phyloP scores from a whole-genome alignment of 2,329 filamentous ascomycete genomes.

The Elsinoe australis region DNA sequence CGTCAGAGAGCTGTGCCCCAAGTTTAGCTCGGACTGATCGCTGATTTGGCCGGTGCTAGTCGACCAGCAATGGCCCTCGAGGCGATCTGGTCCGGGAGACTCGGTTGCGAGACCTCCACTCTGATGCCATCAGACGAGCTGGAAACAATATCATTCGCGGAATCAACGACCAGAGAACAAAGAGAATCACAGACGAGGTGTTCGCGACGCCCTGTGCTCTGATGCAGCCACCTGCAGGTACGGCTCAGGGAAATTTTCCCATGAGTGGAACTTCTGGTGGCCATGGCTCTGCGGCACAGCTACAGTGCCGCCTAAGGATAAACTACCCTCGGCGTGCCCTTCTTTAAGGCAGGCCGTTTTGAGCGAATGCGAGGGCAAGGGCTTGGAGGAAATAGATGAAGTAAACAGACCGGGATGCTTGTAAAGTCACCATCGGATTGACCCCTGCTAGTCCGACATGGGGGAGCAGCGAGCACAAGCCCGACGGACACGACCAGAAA shows the following conservation, averaged over 20 bases:
- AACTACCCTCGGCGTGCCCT: too few species aligned
- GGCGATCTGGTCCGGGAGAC: background rate
- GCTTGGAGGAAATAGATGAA: too few species aligned
- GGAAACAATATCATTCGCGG: background rate
- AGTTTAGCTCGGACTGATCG: conserved; percentile 5
- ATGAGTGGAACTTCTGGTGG: conserved; percentile 1
- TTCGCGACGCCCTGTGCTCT: conserved; percentile 9
- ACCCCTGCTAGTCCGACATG: too few species aligned
- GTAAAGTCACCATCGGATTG: too few species aligned
- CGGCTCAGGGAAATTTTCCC: conserved; percentile 2
- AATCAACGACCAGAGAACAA: background rate
- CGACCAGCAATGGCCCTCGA: conserved; percentile 11
- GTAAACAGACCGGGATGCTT: too few species aligned
- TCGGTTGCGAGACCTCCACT: background rate
- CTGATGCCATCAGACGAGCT: background rate
- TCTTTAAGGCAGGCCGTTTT: too few species aligned
- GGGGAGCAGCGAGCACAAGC: too few species aligned
- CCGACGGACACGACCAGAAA: too few species aligned
- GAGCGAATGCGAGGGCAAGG: too few species aligned
- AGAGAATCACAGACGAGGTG: conserved; percentile 14
- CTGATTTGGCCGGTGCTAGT: conserved; percentile 3
- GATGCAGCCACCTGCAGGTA: conserved; percentile 14
- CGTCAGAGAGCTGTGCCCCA: background rate
- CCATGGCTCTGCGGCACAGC: conserved; percentile 9
- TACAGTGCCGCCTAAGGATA: background rate